A percentile compares a stretch with the other conserved stretches of the same genome.
Conservation (phyloP, 2,329 filamentous ascomycete genomes). For the Fusarium pseudograminearum region DNA sequence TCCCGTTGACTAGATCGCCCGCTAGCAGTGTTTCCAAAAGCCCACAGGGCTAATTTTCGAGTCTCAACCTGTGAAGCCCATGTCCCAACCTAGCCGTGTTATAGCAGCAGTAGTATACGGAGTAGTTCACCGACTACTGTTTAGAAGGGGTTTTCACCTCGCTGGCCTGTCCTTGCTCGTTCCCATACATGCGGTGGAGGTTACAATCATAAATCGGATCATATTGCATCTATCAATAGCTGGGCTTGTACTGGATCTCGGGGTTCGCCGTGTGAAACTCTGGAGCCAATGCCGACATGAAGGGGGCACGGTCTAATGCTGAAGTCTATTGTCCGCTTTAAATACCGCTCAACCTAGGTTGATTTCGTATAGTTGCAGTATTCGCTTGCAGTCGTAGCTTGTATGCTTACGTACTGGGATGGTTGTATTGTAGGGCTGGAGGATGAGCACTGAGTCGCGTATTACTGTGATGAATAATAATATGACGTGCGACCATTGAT, state of each 20-base stretch:
- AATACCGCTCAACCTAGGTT: constrained; percentile 30
- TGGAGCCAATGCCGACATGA: constrained; percentile 22
- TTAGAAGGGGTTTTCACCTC: background rate
- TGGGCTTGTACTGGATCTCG: constrained; percentile 13
- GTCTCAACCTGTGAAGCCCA: constrained; percentile 15
- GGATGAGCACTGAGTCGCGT: constrained; percentile 9
- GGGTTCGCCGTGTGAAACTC: constrained; percentile 31
- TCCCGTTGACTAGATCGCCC: constrained; percentile 27
- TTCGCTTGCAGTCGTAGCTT: background rate
- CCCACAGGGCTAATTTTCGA: constrained; percentile 16
- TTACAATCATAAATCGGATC: constrained; percentile 6
- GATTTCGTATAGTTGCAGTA: constrained; percentile 1
- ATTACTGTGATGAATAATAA: background rate
- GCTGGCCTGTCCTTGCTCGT: constrained; percentile 19
- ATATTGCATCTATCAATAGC: constrained; percentile 9
- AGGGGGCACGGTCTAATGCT: constrained; percentile 14
- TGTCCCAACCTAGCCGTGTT: constrained; percentile 6
- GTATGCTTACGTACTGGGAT: constrained; percentile 3
- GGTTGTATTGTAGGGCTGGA: constrained; percentile 29
- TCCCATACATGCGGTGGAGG: constrained; percentile 3
- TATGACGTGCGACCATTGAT: constrained; percentile 12
- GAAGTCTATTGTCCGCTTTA: constrained; percentile 17
- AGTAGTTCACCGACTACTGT: constrained; percentile 11
- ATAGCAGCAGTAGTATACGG: background rate
- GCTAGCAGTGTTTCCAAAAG: constrained; percentile 10